phyloP scores from a whole-genome alignment of 2,329 filamentous ascomycete genomes.

The Fonsecaea pugnacius region DNA sequence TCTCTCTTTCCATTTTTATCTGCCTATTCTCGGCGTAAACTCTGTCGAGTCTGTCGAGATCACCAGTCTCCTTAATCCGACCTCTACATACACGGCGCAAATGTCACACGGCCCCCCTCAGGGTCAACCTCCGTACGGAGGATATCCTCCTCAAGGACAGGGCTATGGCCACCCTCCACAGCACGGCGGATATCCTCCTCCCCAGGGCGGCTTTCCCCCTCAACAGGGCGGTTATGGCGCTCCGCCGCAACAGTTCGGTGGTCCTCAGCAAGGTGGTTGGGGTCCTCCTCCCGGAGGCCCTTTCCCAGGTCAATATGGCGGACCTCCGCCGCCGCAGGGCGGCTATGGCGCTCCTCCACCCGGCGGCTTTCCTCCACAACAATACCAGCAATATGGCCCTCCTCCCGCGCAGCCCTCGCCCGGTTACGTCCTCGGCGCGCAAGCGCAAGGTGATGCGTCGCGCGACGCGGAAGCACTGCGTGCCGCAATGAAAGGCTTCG shows the following conservation, averaged over 20 bases:
- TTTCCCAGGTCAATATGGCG: constrained; percentile 39
- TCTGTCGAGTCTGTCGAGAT: constrained; percentile 6
- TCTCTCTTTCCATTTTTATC: neutral
- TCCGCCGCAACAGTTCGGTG: constrained; percentile 13
- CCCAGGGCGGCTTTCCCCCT: constrained; percentile 31
- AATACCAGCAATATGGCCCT: constrained; percentile 42
- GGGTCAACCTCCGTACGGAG: constrained; percentile 37
- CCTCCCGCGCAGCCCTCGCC: constrained; percentile 68
- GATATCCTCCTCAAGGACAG: constrained; percentile 33
- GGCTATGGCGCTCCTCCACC: constrained; percentile 40
- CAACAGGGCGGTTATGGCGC: constrained; percentile 22
- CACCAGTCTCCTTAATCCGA: neutral
- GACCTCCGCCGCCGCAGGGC: constrained; percentile 36
- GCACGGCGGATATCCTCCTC: constrained; percentile 34
- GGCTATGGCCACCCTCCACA: constrained; percentile 30
- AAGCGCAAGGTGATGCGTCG: constrained; percentile 68
- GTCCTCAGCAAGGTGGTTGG: constrained; percentile 25
- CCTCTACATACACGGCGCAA: constrained; percentile 6
- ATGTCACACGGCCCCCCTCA: constrained; percentile 35
- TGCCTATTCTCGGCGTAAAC: neutral
- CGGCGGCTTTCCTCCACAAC: constrained; percentile 40
- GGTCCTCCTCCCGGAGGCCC: constrained; percentile 32
- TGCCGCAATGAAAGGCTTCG: constrained; percentile 89
- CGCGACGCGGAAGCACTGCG: constrained; percentile 73
- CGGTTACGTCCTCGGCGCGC: constrained; percentile 71